Conservation (phyloP, 805 yeast species). For the Metschnikowia koreensis region DNA sequence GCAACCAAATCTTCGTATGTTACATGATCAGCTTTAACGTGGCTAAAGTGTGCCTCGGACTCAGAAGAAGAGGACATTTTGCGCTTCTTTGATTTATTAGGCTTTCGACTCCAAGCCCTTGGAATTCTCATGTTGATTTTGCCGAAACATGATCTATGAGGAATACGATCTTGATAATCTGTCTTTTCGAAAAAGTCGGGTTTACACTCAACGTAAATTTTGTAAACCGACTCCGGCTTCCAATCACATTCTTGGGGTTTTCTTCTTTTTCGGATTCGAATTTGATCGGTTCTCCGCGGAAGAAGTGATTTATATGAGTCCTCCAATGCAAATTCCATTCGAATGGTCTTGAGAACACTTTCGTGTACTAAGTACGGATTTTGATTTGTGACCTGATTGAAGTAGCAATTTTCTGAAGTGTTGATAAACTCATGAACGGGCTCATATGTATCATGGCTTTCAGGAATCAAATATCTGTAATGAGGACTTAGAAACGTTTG, state of each 20-base stretch:
- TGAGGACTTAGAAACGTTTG: slow-evolving; percentile 7
- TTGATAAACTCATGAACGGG: slow-evolving; percentile 3
- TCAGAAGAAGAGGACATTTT: slow-evolving; percentile 6
- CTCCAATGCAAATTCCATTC: slow-evolving; percentile 15
- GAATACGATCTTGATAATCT: slow-evolving; percentile 28
- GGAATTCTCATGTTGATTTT: slow-evolving; percentile 38
- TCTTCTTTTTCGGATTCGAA: slow-evolving; percentile 14
- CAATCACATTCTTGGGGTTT: slow-evolving; percentile 18
- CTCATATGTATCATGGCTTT: slow-evolving; percentile 1
- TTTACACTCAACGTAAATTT: slow-evolving; percentile 21
- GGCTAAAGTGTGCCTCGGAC: slow-evolving; percentile 4
- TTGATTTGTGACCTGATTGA: slow-evolving; percentile 14
- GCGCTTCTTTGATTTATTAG: slow-evolving; percentile 16
- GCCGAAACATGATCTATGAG: slow-evolving; percentile 37
- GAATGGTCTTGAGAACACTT: slow-evolving; percentile 13
- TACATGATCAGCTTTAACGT: slow-evolving; percentile 1
- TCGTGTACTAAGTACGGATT: slow-evolving; percentile 16
- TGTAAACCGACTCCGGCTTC: slow-evolving; percentile 21
- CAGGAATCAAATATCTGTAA: slow-evolving; percentile 6
- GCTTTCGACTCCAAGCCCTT: slow-evolving; percentile 38
- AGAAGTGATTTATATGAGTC: slow-evolving; percentile 11
- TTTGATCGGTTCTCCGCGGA: slow-evolving; percentile 5
- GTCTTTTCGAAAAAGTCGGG: slow-evolving; percentile 28
- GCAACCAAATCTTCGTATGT: slow-evolving; percentile 7
- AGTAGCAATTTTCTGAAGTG: slow-evolving; percentile 8